phyloP scores from a whole-genome alignment of 2,329 filamentous ascomycete genomes.

The Thelonectria blattea region DNA sequence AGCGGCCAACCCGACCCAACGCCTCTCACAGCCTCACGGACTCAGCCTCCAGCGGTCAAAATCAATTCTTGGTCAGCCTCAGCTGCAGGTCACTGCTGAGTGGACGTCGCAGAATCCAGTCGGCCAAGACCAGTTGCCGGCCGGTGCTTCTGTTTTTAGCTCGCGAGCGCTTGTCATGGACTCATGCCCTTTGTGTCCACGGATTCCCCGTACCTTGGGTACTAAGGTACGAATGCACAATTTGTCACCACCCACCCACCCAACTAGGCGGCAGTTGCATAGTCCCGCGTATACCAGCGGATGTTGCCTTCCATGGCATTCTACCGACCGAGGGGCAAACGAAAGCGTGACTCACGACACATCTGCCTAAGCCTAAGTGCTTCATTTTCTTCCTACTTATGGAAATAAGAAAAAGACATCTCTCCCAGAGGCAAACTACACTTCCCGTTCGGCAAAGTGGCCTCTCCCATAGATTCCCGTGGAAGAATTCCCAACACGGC shows the following conservation, averaged over 20 bases:
- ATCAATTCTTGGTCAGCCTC: neutral
- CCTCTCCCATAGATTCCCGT: slow-evolving; percentile 36
- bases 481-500: slow-evolving; percentile 17
- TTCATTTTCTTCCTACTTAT: no score
- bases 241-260: neutral
- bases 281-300: neutral
- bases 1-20: neutral
- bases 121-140: neutral
- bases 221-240: no score
- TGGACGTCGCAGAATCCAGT: neutral
- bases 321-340: slow-evolving; percentile 8
- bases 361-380: neutral
- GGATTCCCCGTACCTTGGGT: no score
- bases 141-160: neutral
- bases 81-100: slow-evolving; percentile 7
- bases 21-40: neutral
- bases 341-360: slow-evolving; percentile 25
- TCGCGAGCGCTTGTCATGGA: neutral
- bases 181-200: neutral
- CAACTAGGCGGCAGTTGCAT: neutral
- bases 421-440: slow-evolving; percentile 8
- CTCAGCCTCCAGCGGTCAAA: neutral
- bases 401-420: neutral
- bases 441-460: slow-evolving; percentile 25
- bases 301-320: slow-evolving; percentile 25